Evolutionary conservation across 805 yeast species (phyloP).

Genomic region (Metschnikowia vanudenii): DNA sequence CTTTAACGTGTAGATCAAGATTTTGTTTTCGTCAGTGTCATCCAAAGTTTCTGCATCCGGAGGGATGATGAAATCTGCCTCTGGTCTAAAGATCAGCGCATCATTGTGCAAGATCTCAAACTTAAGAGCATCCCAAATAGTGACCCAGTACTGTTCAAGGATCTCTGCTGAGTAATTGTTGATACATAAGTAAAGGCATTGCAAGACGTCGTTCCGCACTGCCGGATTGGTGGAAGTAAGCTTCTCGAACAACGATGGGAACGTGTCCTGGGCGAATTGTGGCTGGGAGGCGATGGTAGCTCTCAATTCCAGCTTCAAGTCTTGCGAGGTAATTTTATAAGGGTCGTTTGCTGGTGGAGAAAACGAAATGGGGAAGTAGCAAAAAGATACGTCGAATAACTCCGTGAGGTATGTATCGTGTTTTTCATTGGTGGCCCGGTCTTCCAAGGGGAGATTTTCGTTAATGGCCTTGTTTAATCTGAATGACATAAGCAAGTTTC

Average conservation of each 20-base stretch:
- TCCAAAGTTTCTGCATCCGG: conserved; percentile 25
- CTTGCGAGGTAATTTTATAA: conserved; percentile 72
- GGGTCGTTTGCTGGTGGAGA: conserved; percentile 90
- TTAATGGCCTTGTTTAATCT: conserved; percentile 50
- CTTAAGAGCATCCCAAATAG: conserved; percentile 84
- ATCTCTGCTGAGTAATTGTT: conserved; percentile 48
- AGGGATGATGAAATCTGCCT: conserved; percentile 27
- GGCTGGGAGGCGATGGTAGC: conserved; percentile 60
- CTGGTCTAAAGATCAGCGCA: conserved; percentile 31
- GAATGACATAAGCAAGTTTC: conserved; percentile 74
- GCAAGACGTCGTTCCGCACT: conserved; percentile 72
- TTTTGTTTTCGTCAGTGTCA: conserved; percentile 36
- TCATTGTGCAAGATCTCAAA: conserved; percentile 85
- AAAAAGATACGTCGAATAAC: conserved; percentile 83
- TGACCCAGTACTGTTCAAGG: conserved; percentile 60
- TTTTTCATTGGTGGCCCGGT: conserved; percentile 24
- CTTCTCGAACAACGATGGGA: conserved; percentile 78
- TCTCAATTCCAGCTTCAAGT: conserved; percentile 63
- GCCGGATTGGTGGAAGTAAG: conserved; percentile 69
- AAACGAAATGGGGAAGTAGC: conserved; percentile 96
- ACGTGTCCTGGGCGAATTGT: conserved; percentile 65
- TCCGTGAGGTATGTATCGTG: conserved; percentile 53
- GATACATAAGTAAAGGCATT: conserved; percentile 59
- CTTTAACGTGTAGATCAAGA: conserved; percentile 36
- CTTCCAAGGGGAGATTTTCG: conserved; percentile 31